Evolutionary conservation across 768 basidiomycete genomes (phyloP).

Genomic region (Suillus subalutaceus): DNA sequence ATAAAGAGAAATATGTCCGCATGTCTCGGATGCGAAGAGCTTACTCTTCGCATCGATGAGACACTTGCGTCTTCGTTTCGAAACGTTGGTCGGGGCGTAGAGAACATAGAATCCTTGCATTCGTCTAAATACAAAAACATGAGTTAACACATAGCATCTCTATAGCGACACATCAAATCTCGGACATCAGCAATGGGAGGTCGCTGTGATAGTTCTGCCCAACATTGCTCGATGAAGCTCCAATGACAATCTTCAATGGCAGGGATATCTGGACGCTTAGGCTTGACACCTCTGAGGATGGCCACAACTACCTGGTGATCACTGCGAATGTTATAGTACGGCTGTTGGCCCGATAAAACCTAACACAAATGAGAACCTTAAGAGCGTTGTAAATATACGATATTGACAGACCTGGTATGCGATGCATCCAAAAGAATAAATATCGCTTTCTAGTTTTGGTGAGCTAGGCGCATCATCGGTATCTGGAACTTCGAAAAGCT

Average conservation of each 20-base stretch:
- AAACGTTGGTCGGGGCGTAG: no score
- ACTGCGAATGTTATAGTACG: constrained; percentile 7
- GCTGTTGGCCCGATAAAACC: constrained; percentile 6
- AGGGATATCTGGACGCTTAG: constrained; percentile 31
- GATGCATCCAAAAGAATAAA: constrained; percentile 22
- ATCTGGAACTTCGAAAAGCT: constrained; percentile 28
- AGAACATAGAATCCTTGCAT: no score
- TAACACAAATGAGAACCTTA: neutral
- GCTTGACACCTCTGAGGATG: constrained; percentile 5
- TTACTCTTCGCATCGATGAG: no score
- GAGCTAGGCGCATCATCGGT: neutral
- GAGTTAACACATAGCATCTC: neutral
- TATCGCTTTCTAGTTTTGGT: constrained; percentile 8
- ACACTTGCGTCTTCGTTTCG: no score
- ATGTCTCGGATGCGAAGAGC: no score
- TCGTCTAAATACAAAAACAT: neutral
- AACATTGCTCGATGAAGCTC: constrained; percentile 44
- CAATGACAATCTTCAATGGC: constrained; percentile 43
- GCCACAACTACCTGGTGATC: constrained; percentile 18
- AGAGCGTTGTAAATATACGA: neutral
- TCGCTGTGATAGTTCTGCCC: constrained; percentile 22
- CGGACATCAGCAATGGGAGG: neutral
- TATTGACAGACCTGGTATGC: constrained; percentile 26
- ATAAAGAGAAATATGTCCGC: no score
- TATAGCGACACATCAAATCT: neutral